Percentiles rank a stretch among this genome's conserved stretches.
phyloP scores from a whole-genome alignment of 345 rosid genomes.

The Pugionium dolabratum region DNA sequence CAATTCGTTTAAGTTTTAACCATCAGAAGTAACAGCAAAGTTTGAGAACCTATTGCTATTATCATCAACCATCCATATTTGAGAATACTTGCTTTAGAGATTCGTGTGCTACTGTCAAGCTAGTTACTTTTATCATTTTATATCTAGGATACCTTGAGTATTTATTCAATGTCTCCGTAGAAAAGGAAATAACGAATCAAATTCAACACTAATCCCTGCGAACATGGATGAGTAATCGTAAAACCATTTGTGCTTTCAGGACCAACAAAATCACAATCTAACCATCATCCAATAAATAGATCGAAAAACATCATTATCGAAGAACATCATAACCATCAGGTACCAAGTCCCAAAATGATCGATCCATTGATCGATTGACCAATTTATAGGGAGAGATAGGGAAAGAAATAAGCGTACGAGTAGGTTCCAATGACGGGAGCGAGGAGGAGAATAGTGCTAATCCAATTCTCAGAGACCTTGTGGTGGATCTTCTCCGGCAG shows the following conservation, averaged over 20 bases:
- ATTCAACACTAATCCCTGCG: neutral
- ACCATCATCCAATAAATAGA: too few relatives aligned
- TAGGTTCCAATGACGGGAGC: slow-evolving; percentile 66
- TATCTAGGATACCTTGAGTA: neutral
- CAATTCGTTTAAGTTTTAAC: neutral
- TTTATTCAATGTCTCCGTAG: neutral
- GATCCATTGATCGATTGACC: neutral
- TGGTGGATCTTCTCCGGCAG: slow-evolving; percentile 69
- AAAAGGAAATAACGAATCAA: neutral
- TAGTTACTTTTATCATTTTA: neutral
- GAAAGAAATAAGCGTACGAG: slow-evolving; percentile 42
- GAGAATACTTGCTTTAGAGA: neutral
- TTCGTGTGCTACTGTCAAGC: neutral
- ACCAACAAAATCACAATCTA: neutral
- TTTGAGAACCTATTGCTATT: neutral
- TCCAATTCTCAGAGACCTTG: slow-evolving; percentile 87
- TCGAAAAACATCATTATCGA: too few relatives aligned
- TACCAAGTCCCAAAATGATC: neutral
- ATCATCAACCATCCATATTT: neutral
- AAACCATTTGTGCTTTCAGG: neutral
- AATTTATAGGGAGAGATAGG: neutral
- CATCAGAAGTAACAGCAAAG: neutral
- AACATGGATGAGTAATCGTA: neutral
- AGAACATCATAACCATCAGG: slow-evolving; percentile 1
- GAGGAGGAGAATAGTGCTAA: slow-evolving; percentile 67